Percentiles rank a stretch among this genome's conserved stretches.
phyloP scores from a whole-genome alignment of 2,329 filamentous ascomycete genomes.

The Colletotrichum karsti region DNA sequence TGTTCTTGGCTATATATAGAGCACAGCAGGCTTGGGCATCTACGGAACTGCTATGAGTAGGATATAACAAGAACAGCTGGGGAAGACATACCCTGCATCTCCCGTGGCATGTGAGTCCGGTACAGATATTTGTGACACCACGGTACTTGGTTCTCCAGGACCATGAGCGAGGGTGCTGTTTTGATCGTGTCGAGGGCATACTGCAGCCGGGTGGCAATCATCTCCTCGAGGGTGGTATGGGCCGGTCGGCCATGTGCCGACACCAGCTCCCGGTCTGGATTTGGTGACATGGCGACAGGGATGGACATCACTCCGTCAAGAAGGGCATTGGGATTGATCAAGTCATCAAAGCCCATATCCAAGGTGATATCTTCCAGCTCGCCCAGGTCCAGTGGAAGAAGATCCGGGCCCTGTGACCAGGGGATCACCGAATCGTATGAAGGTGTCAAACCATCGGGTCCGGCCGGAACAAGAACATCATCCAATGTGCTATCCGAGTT shows the following conservation, averaged over 20 bases:
- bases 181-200: constrained; percentile 61
- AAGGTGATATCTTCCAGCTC: background rate
- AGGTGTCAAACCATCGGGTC: background rate
- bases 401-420: background rate
- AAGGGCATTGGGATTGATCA: background rate
- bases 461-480: background rate
- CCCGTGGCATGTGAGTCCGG: constrained; percentile 56
- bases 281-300: constrained; percentile 29
- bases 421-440: background rate
- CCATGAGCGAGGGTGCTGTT: constrained; percentile 56
- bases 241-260: background rate
- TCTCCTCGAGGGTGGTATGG: constrained; percentile 33
- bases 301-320: constrained; percentile 17
- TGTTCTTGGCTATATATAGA: constrained; percentile 59
- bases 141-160: constrained; percentile 56
- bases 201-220: constrained; percentile 42
- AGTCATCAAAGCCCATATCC: constrained; percentile 1
- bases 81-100: constrained; percentile 52
- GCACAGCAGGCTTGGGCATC: constrained; percentile 63
- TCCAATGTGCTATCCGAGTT: too few relatives aligned
- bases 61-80: background rate
- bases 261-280: constrained; percentile 2
- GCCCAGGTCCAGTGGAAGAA: background rate
- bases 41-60: constrained; percentile 30
- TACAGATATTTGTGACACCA: constrained; percentile 65